Evolutionary conservation across 2,329 filamentous ascomycete genomes (phyloP).

Genomic region (Immersiporthe knoxdaviesiana): DNA sequence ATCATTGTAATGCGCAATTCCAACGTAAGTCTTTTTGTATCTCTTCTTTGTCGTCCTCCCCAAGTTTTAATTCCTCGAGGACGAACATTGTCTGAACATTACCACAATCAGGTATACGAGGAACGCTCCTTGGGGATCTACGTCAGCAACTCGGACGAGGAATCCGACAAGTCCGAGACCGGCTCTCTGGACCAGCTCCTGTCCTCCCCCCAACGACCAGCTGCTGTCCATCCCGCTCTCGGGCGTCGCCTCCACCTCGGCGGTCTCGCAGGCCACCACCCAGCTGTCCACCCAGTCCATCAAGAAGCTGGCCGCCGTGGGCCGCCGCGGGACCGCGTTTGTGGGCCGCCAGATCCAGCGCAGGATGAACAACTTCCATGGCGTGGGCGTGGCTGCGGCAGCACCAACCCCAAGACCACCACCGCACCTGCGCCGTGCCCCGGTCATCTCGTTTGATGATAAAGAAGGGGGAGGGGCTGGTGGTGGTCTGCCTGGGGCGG

Average conservation of each 20-base stretch:
- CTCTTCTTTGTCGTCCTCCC: not conserved
- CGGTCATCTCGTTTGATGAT: conserved; percentile 22
- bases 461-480: conserved; percentile 13
- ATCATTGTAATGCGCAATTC: conserved; percentile 54
- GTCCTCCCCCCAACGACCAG: conserved; percentile 1
- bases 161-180: not conserved
- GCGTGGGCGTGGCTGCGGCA: conserved; percentile 31
- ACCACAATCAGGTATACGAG: conserved; percentile 50
- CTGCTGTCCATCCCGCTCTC: not conserved
- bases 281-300: conserved; percentile 20
- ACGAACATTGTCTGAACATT: no score
- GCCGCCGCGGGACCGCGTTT: conserved; percentile 33
- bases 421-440: conserved; percentile 21
- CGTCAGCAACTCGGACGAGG: conserved; percentile 30
- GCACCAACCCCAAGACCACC: conserved; percentile 28
- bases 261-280: conserved; percentile 23
- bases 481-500: not conserved
- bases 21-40: conserved; percentile 42
- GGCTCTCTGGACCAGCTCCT: conserved; percentile 12
- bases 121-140: conserved; percentile 56
- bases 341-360: conserved; percentile 39
- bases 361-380: conserved; percentile 33
- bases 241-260: conserved; percentile 19
- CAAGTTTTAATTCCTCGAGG: no score
- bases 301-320: conserved; percentile 28